Evolutionary conservation across 805 yeast species (phyloP).

Genomic region (Pichia manshurica): DNA sequence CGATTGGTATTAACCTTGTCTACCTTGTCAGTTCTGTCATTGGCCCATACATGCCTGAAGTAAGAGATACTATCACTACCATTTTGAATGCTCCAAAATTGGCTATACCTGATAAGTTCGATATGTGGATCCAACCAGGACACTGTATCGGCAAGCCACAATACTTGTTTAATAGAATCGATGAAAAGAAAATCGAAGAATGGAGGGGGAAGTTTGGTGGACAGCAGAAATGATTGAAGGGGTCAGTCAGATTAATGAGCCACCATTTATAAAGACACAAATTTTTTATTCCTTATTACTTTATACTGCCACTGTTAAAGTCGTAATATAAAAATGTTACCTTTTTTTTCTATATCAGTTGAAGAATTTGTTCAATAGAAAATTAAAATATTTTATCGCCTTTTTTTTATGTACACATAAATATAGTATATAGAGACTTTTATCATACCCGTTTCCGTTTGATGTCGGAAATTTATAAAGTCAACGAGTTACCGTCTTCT

Average conservation of each 20-base stretch:
- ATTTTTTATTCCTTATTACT: too few relatives aligned
- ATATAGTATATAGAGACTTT: background rate
- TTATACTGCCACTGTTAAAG: background rate
- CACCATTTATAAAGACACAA: background rate
- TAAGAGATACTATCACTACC: slow-evolving; percentile 59
- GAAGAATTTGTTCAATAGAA: too few relatives aligned
- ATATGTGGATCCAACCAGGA: slow-evolving; percentile 63
- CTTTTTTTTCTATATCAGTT: too few relatives aligned
- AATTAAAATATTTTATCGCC: background rate
- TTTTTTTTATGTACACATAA: background rate
- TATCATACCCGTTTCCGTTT: background rate
- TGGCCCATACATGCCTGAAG: slow-evolving; percentile 87
- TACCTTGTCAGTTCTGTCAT: slow-evolving; percentile 80
- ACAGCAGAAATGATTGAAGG: slow-evolving; percentile 35
- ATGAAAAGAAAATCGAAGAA: slow-evolving; percentile 76
- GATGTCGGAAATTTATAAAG: slow-evolving; percentile 31
- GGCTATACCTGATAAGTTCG: slow-evolving; percentile 70
- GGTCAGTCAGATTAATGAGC: background rate
- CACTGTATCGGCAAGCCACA: slow-evolving; percentile 89
- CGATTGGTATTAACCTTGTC: slow-evolving; percentile 81
- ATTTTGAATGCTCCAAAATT: slow-evolving; percentile 81
- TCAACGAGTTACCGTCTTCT: slow-evolving; percentile 57
- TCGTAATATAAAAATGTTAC: too few relatives aligned
- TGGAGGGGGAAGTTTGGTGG: slow-evolving; percentile 91
- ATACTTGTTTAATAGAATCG: slow-evolving; percentile 88